Base-by-base conservation (phyloP, 2,329 filamentous ascomycete genomes). In the Fusarium verticillioides region DNA sequence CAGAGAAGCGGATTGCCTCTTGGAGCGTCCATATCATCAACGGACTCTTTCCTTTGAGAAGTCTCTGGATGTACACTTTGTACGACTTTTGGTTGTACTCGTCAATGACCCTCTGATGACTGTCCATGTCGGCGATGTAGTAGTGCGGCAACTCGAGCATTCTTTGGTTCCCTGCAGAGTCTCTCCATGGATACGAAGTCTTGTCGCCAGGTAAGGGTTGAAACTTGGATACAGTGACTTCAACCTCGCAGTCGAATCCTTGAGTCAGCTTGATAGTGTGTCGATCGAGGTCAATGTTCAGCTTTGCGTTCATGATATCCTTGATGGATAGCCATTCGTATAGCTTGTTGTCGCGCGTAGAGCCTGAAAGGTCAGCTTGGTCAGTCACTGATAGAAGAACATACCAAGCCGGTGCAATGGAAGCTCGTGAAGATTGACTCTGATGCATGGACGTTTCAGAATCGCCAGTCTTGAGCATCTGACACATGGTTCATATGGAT, bases 381-480 rank as follows among this genome's bases (percentile, higher is more conserved):
- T 12, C 23, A 44, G 3, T 12, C 7, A 16, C 10, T 2, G 16
- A 10, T 18, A 4, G 10, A 19, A 5, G 0, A 18, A 28, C 44
- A 21, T 47, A 47, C 44, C 44, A 3, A 47, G 4, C 10, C 44
- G 4, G 26, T 47, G 44, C 5, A 47, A 4, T 0, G 44, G 44
- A 9, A 47, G n/a, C 18, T 28, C 44, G 12, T 47, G 19, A 21
- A 47, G 26, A 21, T 47, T 47, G 12, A 47, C 44, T 47, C 44
- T 47, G 26, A 47, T 47, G 9, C 44, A 47, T 16, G 44, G 44
- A 3, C 44, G 44, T 16, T 47, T 30, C 44, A 47, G 19, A 11
- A 47, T 47, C 19, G 18, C 21, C 26, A 30, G 9, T 10, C 26
- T 47, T 4, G 44, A 47, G 6, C 44, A 47, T 2, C 44, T 21